Conservation (phyloP, 768 basidiomycete genomes). For the Macrolepiota fuliginosa region DNA sequence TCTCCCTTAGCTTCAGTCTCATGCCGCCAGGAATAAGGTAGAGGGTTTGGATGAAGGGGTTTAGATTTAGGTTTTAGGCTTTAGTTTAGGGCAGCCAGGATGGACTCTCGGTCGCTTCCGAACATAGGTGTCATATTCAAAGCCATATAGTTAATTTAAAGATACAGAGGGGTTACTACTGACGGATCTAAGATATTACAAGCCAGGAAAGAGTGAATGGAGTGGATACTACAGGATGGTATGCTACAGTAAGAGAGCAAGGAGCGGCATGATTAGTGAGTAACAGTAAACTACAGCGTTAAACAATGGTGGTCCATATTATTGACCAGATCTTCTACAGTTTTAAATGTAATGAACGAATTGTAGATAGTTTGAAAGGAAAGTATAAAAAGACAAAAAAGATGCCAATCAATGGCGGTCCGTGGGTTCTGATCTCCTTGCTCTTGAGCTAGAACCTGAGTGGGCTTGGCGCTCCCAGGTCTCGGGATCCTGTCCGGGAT, state of each 20-base stretch:
- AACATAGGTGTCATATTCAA: neutral
- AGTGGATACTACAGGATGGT: slow-evolving; percentile 1
- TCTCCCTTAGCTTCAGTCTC: neutral
- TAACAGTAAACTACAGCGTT: neutral
- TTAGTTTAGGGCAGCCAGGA: neutral
- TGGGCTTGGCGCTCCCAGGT: slow-evolving; percentile 62
- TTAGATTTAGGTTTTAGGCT: neutral
- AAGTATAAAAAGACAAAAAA: neutral
- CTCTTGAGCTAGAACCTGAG: slow-evolving; percentile 29
- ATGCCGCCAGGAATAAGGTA: neutral
- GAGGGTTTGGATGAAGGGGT: neutral
- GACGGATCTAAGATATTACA: neutral
- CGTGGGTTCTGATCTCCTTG: slow-evolving; percentile 29
- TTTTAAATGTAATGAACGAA: neutral
- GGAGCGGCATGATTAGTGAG: slow-evolving; percentile 7
- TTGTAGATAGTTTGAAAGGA: neutral
- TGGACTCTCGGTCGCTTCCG: slow-evolving; percentile 2
- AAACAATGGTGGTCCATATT: neutral
- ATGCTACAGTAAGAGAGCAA: slow-evolving; percentile 5
- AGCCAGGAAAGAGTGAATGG: neutral
- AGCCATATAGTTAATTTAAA: neutral
- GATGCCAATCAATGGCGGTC: slow-evolving; percentile 8
- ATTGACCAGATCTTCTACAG: neutral
- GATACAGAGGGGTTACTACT: neutral
- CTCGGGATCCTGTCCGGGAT: slow-evolving; percentile 59